A percentile compares a stretch with the other conserved stretches of the same genome.
These are phyloP conservation scores for Lithohypha guttulata DNA, from an alignment of 2,329 filamentous ascomycete species.

Conservation along the genomic window DNA sequence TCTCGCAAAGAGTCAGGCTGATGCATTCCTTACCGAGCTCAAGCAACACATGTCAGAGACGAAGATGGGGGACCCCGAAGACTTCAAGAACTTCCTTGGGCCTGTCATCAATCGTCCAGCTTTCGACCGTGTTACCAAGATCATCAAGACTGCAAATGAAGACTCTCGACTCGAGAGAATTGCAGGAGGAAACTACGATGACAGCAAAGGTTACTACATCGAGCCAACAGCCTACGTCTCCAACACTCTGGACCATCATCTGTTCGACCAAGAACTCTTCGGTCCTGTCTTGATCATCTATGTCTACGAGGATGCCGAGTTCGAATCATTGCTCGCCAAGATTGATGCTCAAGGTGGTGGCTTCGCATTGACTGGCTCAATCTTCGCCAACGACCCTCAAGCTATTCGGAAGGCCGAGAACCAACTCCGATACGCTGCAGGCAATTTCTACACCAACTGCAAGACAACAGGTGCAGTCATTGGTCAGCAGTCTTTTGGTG, in stretches of 20 bases:
- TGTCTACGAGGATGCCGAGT: slow-evolving; percentile 40
- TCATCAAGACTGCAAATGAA: slow-evolving; percentile 37
- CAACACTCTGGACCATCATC: slow-evolving; percentile 32
- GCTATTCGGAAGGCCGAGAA: slow-evolving; percentile 43
- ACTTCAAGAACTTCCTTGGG: slow-evolving; percentile 34
- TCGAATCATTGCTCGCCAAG: slow-evolving; percentile 27
- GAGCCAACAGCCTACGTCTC: slow-evolving; percentile 39
- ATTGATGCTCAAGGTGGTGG: slow-evolving; percentile 35
- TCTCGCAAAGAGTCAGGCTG: slow-evolving; percentile 20
- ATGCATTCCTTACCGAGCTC: slow-evolving; percentile 21
- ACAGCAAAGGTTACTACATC: slow-evolving; percentile 25
- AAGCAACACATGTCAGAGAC: slow-evolving; percentile 18
- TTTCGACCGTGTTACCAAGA: slow-evolving; percentile 36
- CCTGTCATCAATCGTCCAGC: slow-evolving; percentile 41
- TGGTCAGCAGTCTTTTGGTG: slow-evolving; percentile 47
- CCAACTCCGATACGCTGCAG: slow-evolving; percentile 43
- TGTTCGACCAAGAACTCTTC: slow-evolving; percentile 41
- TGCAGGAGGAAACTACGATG: slow-evolving; percentile 36
- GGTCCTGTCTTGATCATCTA: slow-evolving; percentile 38
- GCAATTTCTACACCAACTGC: slow-evolving; percentile 50
- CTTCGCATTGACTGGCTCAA: slow-evolving; percentile 39
- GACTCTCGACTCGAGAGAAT: slow-evolving; percentile 36
- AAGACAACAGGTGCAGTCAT: slow-evolving; percentile 48
- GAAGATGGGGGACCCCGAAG: slow-evolving; percentile 26
- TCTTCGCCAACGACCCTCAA: slow-evolving; percentile 40